Conservation (phyloP, 2,329 filamentous ascomycete genomes). For the Rutstroemia sp. region DNA sequence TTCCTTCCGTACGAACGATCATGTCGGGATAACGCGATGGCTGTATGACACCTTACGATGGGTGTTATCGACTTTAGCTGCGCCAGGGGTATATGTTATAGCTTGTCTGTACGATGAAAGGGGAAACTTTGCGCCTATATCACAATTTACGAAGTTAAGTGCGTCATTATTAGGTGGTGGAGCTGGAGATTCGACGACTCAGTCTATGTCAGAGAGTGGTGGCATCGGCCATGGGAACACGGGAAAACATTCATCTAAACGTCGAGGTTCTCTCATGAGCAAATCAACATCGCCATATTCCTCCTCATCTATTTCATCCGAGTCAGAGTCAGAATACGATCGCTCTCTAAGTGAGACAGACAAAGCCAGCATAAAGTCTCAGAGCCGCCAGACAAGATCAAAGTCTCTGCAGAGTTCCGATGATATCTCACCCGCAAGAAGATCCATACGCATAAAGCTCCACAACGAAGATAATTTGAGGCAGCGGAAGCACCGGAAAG, state of each 20-base stretch:
- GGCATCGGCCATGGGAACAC: slow-evolving; percentile 11
- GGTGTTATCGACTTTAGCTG: slow-evolving; percentile 69
- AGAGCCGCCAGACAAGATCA: slow-evolving; percentile 50
- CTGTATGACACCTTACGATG: slow-evolving; percentile 71
- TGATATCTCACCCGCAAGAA: slow-evolving; percentile 59
- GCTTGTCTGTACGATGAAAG: slow-evolving; percentile 77
- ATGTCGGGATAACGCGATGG: slow-evolving; percentile 58
- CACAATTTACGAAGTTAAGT: slow-evolving; percentile 59
- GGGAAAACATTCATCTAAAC: slow-evolving; percentile 14
- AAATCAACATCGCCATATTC: slow-evolving; percentile 23
- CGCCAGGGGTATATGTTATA: slow-evolving; percentile 75
- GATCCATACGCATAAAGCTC: slow-evolving; percentile 86
- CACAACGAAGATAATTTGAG: slow-evolving; percentile 71
- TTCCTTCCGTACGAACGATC: slow-evolving; percentile 31
- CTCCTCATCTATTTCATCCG: slow-evolving; percentile 56
- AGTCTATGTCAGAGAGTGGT: slow-evolving; percentile 18
- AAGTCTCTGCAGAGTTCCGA: slow-evolving; percentile 53
- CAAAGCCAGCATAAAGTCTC: slow-evolving; percentile 11
- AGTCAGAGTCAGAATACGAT: slow-evolving; percentile 54
- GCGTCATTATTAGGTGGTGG: slow-evolving; percentile 41
- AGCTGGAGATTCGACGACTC: slow-evolving; percentile 26
- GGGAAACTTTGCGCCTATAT: slow-evolving; percentile 70
- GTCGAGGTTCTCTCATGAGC: slow-evolving; percentile 13
- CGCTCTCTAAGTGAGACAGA: slow-evolving; percentile 20
- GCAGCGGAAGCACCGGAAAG: slow-evolving; percentile 64